phyloP scores from a whole-genome alignment of 2,329 filamentous ascomycete genomes.

The Sporothrix schenckii region DNA sequence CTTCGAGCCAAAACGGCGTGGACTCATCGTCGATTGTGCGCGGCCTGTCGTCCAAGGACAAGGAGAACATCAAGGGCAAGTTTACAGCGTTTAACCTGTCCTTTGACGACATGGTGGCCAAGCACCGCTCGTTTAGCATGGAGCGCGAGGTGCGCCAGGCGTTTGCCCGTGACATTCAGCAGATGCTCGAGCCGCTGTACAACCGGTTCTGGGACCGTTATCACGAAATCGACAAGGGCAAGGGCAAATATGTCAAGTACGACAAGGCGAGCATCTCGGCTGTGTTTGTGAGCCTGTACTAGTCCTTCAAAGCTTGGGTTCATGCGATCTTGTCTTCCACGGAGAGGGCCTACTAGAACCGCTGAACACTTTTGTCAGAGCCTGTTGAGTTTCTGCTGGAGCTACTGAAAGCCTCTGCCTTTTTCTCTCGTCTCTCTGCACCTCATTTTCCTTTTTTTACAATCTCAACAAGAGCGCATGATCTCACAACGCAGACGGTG shows the following conservation, averaged over 20 bases:
- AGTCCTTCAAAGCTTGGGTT: neutral
- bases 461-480: neutral
- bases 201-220: conserved; percentile 96
- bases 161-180: conserved; percentile 81
- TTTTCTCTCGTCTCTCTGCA: neutral
- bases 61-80: conserved; percentile 94
- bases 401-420: neutral
- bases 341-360: no score
- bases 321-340: neutral
- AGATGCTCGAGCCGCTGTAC: conserved; percentile 92
- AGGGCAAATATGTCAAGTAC: conserved; percentile 97
- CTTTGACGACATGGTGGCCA: conserved; percentile 85
- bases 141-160: conserved; percentile 83
- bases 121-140: conserved; percentile 84
- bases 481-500: conserved; percentile 12
- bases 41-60: conserved; percentile 82
- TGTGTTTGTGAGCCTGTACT: conserved; percentile 61
- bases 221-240: conserved; percentile 95
- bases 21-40: conserved; percentile 87
- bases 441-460: neutral
- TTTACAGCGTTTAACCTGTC: conserved; percentile 87
- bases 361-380: neutral
- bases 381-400: neutral
- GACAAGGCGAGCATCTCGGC: conserved; percentile 81
- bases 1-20: conserved; percentile 66